Conservation (phyloP, 2,329 filamentous ascomycete genomes). For the Nothophaeocryptopus gaeumannii region DNA sequence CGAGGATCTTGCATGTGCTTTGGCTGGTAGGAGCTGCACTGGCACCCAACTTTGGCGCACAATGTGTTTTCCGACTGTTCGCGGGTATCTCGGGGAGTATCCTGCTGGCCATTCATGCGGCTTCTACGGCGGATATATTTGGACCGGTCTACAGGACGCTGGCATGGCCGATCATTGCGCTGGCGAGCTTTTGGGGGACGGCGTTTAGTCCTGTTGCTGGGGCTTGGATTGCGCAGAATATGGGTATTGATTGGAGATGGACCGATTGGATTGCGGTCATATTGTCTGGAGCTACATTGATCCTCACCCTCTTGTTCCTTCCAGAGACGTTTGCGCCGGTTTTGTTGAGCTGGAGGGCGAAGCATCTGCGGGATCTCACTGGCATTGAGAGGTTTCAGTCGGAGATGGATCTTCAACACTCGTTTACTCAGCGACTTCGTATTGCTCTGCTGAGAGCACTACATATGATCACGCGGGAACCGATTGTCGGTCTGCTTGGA, state of each 20-base stretch:
- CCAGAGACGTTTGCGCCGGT: conserved; percentile 50
- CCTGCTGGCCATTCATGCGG: conserved; percentile 26
- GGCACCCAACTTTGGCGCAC: conserved; percentile 27
- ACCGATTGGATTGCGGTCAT: conserved; percentile 38
- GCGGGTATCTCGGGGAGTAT: conserved; percentile 27
- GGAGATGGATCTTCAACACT: conserved; percentile 22
- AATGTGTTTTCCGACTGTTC: conserved; percentile 28
- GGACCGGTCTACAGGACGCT: conserved; percentile 24
- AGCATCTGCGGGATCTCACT: conserved; percentile 27
- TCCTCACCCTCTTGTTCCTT: conserved; percentile 39
- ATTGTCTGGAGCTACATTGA: conserved; percentile 21
- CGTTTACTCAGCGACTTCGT: conserved; percentile 17
- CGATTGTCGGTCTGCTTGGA: conserved; percentile 47
- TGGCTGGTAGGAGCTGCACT: conserved; percentile 25
- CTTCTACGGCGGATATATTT: conserved; percentile 29
- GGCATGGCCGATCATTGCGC: conserved; percentile 25
- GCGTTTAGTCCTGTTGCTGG: conserved; percentile 20
- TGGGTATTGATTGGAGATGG: conserved; percentile 35
- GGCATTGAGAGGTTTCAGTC: conserved; percentile 23
- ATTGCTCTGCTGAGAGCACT: conserved; percentile 21
- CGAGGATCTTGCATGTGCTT: conserved; percentile 18
- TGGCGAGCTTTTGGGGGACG: conserved; percentile 21
- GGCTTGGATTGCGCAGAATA: conserved; percentile 12
- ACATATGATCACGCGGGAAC: conserved; percentile 35
- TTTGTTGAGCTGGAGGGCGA: conserved; percentile 34